phyloP scores from a whole-genome alignment of 1,284 basidiomycete species.

The Volvariella volvacea region DNA sequence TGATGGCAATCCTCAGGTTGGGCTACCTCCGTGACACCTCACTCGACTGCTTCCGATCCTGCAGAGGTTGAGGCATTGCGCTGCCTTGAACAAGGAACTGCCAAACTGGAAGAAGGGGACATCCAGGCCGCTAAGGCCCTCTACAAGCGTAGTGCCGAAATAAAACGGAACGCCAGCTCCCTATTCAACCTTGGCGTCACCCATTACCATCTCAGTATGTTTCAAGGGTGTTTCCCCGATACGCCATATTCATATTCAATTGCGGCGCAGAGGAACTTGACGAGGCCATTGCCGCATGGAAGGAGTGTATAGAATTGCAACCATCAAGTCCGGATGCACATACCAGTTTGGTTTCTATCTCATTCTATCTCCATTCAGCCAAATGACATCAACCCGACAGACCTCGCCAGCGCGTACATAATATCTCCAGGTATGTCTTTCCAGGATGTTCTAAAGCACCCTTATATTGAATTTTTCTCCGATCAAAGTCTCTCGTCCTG shows the following conservation, averaged over 20 bases:
- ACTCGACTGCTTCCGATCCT: constrained; percentile 79
- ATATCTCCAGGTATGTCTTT: constrained; percentile 47
- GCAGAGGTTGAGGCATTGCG: constrained; percentile 77
- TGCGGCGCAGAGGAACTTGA: constrained; percentile 69
- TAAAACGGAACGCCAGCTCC: constrained; percentile 77
- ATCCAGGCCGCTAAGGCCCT: constrained; percentile 72
- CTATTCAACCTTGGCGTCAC: constrained; percentile 88
- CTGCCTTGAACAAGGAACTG: constrained; percentile 83
- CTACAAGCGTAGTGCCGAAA: constrained; percentile 77
- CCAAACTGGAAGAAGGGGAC: constrained; percentile 87
- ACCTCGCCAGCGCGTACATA: constrained; percentile 92
- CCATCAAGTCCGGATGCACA: constrained; percentile 88
- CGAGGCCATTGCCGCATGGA: constrained; percentile 82
- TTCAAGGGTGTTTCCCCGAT: neutral
- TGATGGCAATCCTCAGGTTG: constrained; percentile 47
- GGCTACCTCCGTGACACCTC: constrained; percentile 77
- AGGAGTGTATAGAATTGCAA: constrained; percentile 76
- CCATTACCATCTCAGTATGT: constrained; percentile 80
- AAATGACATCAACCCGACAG: constrained; percentile 31
- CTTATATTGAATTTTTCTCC: constrained; percentile 21
- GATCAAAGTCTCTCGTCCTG: constrained; percentile 63
- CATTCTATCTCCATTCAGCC: constrained; percentile 5
- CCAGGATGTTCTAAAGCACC: neutral
- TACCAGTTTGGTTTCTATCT: constrained; percentile 63
- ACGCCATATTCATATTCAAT: constrained; percentile 5